phyloP scores from a whole-genome alignment of 1,284 basidiomycete genomes.

The Meripilus lineatus region DNA sequence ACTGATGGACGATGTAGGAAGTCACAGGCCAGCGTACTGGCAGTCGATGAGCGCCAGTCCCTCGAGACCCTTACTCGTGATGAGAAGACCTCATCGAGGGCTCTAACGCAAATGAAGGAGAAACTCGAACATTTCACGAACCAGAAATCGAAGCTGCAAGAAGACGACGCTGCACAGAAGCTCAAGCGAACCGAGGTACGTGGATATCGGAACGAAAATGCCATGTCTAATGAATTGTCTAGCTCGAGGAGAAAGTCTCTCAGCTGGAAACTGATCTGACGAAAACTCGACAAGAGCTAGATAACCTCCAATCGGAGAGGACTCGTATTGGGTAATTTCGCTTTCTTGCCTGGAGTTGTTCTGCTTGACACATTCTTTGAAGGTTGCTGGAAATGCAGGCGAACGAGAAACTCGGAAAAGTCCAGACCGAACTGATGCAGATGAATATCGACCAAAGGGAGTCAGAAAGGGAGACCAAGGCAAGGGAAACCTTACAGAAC shows the following conservation, averaged over 20 bases:
- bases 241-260: constrained; percentile 61
- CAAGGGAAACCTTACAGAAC: constrained; percentile 83
- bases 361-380: constrained; percentile 3
- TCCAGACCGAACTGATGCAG: constrained; percentile 83
- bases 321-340: constrained; percentile 60
- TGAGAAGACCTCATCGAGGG: constrained; percentile 68
- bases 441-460: constrained; percentile 85
- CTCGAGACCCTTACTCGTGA: constrained; percentile 83
- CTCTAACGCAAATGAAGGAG: constrained; percentile 61
- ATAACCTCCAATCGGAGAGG: constrained; percentile 72
- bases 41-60: constrained; percentile 84
- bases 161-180: constrained; percentile 53
- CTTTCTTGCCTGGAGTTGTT: neutral
- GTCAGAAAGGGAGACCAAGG: constrained; percentile 76
- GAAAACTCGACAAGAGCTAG: constrained; percentile 63
- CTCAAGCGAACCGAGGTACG: constrained; percentile 59
- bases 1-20: constrained; percentile 50
- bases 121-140: constrained; percentile 65
- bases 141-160: constrained; percentile 55
- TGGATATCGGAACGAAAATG: neutral
- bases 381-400: constrained; percentile 86
- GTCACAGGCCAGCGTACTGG: constrained; percentile 70
- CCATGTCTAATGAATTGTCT: constrained; percentile 3
- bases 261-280: constrained; percentile 50
- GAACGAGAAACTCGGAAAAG: constrained; percentile 85